These are phyloP conservation scores for Rachicladosporium sp. DNA, from an alignment of 2,329 filamentous ascomycete species.

Conservation along the genomic window DNA sequence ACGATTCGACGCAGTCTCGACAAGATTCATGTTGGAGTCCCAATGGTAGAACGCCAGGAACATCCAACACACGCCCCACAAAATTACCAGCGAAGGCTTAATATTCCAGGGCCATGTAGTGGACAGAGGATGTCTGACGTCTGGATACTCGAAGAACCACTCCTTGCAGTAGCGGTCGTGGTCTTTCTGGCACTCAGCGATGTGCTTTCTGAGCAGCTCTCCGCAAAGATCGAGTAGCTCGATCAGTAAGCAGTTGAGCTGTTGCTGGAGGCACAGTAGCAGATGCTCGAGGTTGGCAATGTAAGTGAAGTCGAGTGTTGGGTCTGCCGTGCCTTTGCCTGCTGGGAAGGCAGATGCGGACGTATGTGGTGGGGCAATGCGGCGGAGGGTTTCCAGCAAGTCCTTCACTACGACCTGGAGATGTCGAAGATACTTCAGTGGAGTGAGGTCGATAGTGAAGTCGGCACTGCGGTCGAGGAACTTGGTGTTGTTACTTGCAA, in stretches of 20 bases:
- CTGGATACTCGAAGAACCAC: constrained; percentile 23
- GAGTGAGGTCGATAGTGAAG: constrained; percentile 19
- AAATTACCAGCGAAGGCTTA: constrained; percentile 22
- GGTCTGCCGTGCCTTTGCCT: constrained; percentile 15
- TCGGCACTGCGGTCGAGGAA: constrained; percentile 25
- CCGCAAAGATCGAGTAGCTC: constrained; percentile 8
- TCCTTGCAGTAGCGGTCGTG: constrained; percentile 11
- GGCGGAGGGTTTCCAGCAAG: constrained; percentile 20
- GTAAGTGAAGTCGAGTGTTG: constrained; percentile 22
- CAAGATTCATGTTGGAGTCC: constrained; percentile 9
- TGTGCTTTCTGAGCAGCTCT: constrained; percentile 10
- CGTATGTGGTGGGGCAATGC: constrained; percentile 4
- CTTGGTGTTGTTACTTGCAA: constrained; percentile 21
- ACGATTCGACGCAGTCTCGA: background rate
- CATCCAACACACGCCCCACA: constrained; percentile 29
- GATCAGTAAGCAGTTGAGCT: constrained; percentile 19
- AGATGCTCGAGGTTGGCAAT: constrained; percentile 33
- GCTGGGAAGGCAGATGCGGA: background rate
- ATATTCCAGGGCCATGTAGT: constrained; percentile 29
- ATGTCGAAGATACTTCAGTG: constrained; percentile 19
- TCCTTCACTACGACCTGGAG: constrained; percentile 21
- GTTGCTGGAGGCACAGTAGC: constrained; percentile 26
- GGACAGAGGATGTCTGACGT: constrained; percentile 20
- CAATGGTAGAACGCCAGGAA: constrained; percentile 14
- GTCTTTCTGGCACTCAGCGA: constrained; percentile 14